Percentiles rank a stretch among this genome's conserved stretches.
Conservation (phyloP, 345 rosid genomes). For the Moricandia moricandioides region DNA sequence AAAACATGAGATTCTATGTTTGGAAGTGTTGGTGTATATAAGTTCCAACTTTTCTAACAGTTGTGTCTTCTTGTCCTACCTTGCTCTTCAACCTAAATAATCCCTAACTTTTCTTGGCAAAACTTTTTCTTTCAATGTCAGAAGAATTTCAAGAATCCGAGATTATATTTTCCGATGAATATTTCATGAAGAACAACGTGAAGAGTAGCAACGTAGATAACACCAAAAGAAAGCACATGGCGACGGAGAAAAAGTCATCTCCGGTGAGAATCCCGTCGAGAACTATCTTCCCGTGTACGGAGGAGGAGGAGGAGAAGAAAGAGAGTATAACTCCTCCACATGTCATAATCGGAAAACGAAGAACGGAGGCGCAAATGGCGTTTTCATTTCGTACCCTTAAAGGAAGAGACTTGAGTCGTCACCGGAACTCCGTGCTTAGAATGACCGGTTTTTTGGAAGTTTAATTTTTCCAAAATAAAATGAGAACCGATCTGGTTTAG, state of each 20-base stretch:
- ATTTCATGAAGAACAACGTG: neutral
- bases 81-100: conserved; percentile 2
- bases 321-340: conserved; percentile 55
- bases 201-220: neutral
- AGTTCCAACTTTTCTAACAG: neutral
- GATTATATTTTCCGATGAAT: conserved; percentile 41
- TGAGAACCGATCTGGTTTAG: conserved; percentile 16
- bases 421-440: conserved; percentile 72
- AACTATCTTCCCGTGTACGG: conserved; percentile 27
- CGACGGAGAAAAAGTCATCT: conserved; percentile 26
- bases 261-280: conserved; percentile 41
- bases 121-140: conserved; percentile 32
- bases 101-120: neutral
- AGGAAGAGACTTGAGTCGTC: conserved; percentile 75
- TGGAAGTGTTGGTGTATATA: conserved; percentile 31
- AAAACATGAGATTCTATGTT: conserved; percentile 34
- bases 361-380: conserved; percentile 62
- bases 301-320: conserved; percentile 13
- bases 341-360: conserved; percentile 48
- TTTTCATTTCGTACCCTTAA: conserved; percentile 71
- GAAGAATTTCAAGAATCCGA: conserved; percentile 65
- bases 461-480: conserved; percentile 15
- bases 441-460: conserved; percentile 90
- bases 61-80: conserved; percentile 21
- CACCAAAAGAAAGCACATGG: conserved; percentile 14